Evolutionary conservation across 1,284 basidiomycete species (phyloP).

Genomic region (Irpex sp.): DNA sequence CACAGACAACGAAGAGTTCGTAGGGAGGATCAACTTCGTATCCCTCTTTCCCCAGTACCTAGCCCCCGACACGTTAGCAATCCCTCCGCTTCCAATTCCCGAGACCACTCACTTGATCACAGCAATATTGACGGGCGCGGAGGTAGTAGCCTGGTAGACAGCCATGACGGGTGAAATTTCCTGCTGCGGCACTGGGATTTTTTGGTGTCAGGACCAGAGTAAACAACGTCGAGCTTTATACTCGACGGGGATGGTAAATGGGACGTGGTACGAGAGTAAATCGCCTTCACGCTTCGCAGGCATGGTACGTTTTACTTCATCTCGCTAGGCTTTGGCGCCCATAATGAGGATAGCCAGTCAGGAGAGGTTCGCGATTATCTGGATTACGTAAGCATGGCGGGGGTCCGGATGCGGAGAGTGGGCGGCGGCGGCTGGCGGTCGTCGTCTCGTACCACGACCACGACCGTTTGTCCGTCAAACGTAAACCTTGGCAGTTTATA

Average conservation of each 20-base stretch:
- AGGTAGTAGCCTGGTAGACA: constrained; percentile 82
- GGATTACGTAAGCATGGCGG: not conserved
- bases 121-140: constrained; percentile 95
- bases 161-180: constrained; percentile 43
- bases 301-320: constrained; percentile 1
- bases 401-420: not conserved
- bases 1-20: constrained; percentile 96
- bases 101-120: constrained; percentile 79
- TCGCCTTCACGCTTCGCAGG: not conserved
- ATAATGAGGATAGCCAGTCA: constrained; percentile 4
- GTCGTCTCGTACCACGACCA: too few relatives aligned
- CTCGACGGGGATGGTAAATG: not conserved
- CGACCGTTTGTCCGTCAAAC: too few relatives aligned
- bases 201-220: not conserved
- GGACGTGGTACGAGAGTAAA: not conserved
- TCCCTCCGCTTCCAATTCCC: not conserved
- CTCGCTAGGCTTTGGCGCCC: constrained; percentile 2
- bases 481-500: too few relatives aligned
- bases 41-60: constrained; percentile 99
- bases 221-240: not conserved
- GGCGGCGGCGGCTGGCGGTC: too few relatives aligned
- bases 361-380: constrained; percentile 3
- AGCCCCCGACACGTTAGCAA: constrained; percentile 16
- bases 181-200: not conserved
- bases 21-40: constrained; percentile 92